Percentiles rank a stretch among this genome's conserved stretches.
These are phyloP conservation scores for Colletotrichum phormii DNA, from an alignment of 2,329 filamentous ascomycete genomes.

Conservation along the genomic window DNA sequence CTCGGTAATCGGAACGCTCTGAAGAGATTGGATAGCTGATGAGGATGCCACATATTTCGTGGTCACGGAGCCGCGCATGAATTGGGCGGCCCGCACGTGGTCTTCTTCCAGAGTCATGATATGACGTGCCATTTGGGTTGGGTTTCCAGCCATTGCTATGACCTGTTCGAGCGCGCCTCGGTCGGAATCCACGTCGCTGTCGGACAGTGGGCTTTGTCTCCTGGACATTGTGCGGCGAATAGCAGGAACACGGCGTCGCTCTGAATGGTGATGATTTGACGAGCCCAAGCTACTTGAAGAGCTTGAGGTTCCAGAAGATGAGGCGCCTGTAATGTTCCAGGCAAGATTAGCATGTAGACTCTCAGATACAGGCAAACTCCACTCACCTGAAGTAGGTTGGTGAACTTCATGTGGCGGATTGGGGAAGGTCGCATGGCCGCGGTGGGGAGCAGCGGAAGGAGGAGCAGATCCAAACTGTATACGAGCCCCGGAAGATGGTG, in stretches of 20 bases:
- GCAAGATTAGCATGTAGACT: background rate
- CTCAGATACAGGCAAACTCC: background rate
- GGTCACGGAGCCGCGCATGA: conserved; percentile 56
- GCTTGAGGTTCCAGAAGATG: background rate
- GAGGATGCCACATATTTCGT: conserved; percentile 62
- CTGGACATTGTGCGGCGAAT: conserved; percentile 16
- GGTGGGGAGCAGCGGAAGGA: conserved; percentile 22
- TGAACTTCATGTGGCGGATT: conserved; percentile 6
- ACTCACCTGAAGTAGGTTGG: conserved; percentile 15
- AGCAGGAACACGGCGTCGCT: conserved; percentile 12
- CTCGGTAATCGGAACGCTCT: conserved; percentile 57
- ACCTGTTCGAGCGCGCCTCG: conserved; percentile 33
- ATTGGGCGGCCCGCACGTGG: conserved; percentile 54
- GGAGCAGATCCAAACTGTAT: conserved; percentile 37
- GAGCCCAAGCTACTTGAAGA: background rate
- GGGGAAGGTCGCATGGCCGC: background rate
- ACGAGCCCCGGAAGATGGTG: conserved; percentile 6
- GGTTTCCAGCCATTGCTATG: background rate
- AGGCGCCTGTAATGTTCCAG: background rate
- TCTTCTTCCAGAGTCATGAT: background rate
- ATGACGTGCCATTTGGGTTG: background rate
- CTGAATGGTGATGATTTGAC: background rate
- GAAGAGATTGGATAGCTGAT: conserved; percentile 57
- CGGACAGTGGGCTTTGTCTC: conserved; percentile 25
- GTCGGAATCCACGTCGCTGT: conserved; percentile 19